Conservation (phyloP, 1,139 yeast species). For the Sugiyamaella grinbergsii region DNA sequence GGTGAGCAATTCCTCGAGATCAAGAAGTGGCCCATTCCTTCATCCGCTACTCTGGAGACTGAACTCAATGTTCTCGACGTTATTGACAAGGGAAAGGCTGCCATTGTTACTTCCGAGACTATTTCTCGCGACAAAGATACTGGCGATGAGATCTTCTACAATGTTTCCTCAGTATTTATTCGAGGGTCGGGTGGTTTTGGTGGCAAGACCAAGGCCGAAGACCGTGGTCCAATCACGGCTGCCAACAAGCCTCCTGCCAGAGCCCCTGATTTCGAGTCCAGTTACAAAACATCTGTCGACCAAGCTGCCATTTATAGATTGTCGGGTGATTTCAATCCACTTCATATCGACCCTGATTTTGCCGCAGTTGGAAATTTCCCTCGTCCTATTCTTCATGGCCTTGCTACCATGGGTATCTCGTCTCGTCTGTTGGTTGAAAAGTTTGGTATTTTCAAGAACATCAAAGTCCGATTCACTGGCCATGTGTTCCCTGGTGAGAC, state of each 20-base stretch:
- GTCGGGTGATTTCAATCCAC: conserved; percentile 92
- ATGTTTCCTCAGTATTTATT: conserved; percentile 83
- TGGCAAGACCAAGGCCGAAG: conserved; percentile 57
- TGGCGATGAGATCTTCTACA: conserved; percentile 71
- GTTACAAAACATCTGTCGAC: conserved; percentile 64
- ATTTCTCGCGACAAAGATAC: conserved; percentile 69
- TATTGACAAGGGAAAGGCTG: conserved; percentile 86
- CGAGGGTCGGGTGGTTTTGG: conserved; percentile 70
- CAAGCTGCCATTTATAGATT: conserved; percentile 90
- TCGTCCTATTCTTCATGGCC: conserved; percentile 88
- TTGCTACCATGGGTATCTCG: conserved; percentile 82
- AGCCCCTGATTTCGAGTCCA: conserved; percentile 67
- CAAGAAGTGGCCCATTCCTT: conserved; percentile 78
- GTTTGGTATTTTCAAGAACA: conserved; percentile 79
- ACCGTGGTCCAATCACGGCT: conserved; percentile 60
- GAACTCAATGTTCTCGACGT: conserved; percentile 69
- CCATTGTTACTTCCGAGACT: conserved; percentile 75
- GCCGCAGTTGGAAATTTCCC: conserved; percentile 89
- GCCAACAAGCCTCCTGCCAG: conserved; percentile 65
- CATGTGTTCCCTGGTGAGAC: conserved; percentile 98
- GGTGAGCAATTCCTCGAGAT: conserved; percentile 93
- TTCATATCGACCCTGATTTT: conserved; percentile 90
- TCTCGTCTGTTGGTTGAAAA: conserved; percentile 76
- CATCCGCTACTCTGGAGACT: conserved; percentile 59
- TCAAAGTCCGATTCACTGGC: conserved; percentile 89